Conservation (phyloP, 169 alveolate species). For the Plasmodium falciparum region DNA sequence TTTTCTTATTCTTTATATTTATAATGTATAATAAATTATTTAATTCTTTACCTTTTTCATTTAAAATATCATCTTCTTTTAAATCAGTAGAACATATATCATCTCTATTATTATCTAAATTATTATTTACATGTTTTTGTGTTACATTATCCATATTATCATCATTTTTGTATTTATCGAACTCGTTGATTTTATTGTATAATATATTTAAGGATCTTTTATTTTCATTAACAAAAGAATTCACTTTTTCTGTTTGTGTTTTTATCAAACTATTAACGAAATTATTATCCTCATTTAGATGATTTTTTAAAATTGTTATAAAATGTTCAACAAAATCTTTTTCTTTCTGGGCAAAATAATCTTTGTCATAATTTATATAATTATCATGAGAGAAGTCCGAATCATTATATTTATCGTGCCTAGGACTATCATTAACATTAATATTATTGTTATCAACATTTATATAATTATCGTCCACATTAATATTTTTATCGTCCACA, state of each 20-base stretch:
- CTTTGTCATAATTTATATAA: no score
- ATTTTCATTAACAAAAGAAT: background rate
- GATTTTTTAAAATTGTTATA: conserved; percentile 9
- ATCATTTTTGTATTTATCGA: background rate
- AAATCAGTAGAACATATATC: background rate
- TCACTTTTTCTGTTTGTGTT: conserved; percentile 13
- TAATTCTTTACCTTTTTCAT: conserved; percentile 22
- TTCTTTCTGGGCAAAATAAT: conserved; percentile 2
- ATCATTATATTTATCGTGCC: no score
- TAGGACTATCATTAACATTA: no score
- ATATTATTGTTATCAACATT: no score
- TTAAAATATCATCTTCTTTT: background rate
- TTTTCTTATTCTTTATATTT: conserved; percentile 31
- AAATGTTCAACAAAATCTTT: conserved; percentile 21
- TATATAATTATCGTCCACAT: no score
- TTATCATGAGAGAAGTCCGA: no score
- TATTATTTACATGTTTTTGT: background rate
- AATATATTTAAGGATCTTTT: conserved; percentile 3
- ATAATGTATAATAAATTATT: conserved; percentile 20
- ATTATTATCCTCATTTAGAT: conserved; percentile 1
- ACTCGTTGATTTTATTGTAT: background rate
- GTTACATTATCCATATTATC: background rate
- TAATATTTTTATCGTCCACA: no score
- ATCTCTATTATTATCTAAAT: background rate
- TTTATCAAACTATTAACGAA: background rate